These are phyloP conservation scores for Petunia axillaris DNA, from an alignment of 257 asterid genomes.

Conservation along the genomic window DNA sequence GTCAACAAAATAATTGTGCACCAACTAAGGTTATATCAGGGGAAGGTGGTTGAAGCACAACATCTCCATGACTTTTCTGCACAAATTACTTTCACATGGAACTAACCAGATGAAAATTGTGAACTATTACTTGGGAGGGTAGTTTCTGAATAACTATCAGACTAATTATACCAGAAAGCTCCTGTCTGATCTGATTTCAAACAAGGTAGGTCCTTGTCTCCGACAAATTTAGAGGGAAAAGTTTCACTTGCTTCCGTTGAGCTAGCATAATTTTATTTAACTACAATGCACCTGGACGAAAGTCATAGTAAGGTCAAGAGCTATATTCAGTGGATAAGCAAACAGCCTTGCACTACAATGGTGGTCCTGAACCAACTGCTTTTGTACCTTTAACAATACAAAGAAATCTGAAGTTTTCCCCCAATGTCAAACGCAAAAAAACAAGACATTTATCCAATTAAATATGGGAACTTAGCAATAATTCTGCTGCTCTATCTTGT, in stretches of 20 bases:
- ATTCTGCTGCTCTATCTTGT: slow-evolving; percentile 5
- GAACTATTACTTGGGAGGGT: not conserved
- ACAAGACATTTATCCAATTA: not conserved
- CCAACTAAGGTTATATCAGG: slow-evolving; percentile 22
- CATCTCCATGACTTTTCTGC: slow-evolving; percentile 40
- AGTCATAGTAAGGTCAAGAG: not conserved
- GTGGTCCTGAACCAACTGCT: slow-evolving; percentile 23
- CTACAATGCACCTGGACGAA: not conserved
- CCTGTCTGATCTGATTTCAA: not conserved
- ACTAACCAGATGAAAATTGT: slow-evolving; percentile 6
- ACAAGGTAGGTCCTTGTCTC: not conserved
- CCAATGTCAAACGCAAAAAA: not conserved
- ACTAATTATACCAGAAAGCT: not conserved
- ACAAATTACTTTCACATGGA: slow-evolving; percentile 31
- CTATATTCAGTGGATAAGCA: not conserved
- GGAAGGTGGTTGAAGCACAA: slow-evolving; percentile 28
- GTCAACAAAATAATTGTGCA: slow-evolving; percentile 16
- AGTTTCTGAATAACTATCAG: not conserved
- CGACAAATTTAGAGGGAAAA: not conserved
- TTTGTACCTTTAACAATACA: not conserved
- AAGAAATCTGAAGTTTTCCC: not conserved
- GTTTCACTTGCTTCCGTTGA: not conserved
- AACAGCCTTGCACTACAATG: not conserved
- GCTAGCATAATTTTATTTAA: not conserved
- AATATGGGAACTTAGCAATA: not conserved